Evolutionary conservation across 169 alveolate species (phyloP).

Genomic region (Perkinsus chesapeaki): DNA sequence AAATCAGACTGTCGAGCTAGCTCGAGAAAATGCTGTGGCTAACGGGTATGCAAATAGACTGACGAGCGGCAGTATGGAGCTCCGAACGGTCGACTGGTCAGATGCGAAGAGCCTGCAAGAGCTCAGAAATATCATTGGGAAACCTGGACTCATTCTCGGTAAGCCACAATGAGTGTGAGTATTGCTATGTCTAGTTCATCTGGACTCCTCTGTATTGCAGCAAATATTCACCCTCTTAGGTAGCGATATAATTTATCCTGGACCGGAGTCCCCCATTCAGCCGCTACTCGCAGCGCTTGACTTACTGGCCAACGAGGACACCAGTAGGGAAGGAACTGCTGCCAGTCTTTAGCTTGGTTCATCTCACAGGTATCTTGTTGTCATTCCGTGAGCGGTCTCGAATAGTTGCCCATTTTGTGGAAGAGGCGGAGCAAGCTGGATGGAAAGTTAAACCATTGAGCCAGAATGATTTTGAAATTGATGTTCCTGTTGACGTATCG

Average conservation of each 20-base stretch:
- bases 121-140: not conserved
- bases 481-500: not conserved
- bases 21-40: not conserved
- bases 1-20: not conserved
- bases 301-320: not conserved
- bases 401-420: not conserved
- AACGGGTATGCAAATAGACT: not conserved
- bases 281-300: not conserved
- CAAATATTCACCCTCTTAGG: not conserved
- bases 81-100: not conserved
- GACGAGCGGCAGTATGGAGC: not conserved
- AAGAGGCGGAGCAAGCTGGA: not conserved
- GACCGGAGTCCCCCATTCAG: not conserved
- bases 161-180: not conserved
- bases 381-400: not conserved
- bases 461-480: not conserved
- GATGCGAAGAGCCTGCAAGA: not conserved
- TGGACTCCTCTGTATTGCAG: too few species aligned
- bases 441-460: not conserved
- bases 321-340: not conserved
- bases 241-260: not conserved
- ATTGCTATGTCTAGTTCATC: too few species aligned
- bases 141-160: not conserved
- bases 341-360: not conserved
- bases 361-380: not conserved